Evolutionary conservation across 495 filamentous ascomycete species (phyloP).

Genomic region (Aspergillus cavernicola): DNA sequence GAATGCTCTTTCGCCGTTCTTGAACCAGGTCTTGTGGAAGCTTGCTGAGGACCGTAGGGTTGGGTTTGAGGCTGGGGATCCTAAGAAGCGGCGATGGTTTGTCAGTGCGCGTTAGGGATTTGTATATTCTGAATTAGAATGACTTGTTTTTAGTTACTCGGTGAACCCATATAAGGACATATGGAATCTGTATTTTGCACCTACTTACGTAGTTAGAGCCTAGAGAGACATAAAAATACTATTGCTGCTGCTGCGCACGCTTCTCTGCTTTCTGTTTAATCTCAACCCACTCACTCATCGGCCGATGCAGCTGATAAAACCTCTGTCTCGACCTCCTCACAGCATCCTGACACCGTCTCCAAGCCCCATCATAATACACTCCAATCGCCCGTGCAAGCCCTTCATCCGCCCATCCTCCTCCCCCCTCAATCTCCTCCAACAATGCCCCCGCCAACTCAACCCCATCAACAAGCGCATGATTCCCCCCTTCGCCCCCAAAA

Average conservation of each 20-base stretch:
- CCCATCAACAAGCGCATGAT: slow-evolving; percentile 18
- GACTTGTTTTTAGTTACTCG: too few relatives aligned
- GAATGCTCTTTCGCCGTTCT: slow-evolving; percentile 43
- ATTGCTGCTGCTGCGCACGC: too few relatives aligned
- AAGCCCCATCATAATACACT: slow-evolving; percentile 1
- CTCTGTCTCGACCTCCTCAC: slow-evolving; percentile 7
- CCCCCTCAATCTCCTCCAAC: neutral
- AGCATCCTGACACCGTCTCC: slow-evolving; percentile 5
- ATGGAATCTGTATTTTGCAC: too few relatives aligned
- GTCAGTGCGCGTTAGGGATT: neutral
- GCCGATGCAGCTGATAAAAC: slow-evolving; percentile 9
- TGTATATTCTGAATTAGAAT: neutral
- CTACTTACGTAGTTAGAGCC: too few relatives aligned
- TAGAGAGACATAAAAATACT: too few relatives aligned
- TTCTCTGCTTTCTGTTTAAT: slow-evolving; percentile 1
- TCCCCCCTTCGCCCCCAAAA: slow-evolving; percentile 37
- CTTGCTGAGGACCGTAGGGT: slow-evolving; percentile 48
- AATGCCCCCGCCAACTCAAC: slow-evolving; percentile 7
- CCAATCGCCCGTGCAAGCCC: neutral
- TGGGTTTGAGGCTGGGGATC: slow-evolving; percentile 36
- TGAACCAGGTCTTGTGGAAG: slow-evolving; percentile 44
- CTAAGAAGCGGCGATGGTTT: slow-evolving; percentile 43
- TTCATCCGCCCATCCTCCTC: neutral
- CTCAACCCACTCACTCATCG: slow-evolving; percentile 9
- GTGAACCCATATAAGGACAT: too few relatives aligned